phyloP scores from a whole-genome alignment of 2,329 filamentous ascomycete species.

The Ophiostoma ulmi region DNA sequence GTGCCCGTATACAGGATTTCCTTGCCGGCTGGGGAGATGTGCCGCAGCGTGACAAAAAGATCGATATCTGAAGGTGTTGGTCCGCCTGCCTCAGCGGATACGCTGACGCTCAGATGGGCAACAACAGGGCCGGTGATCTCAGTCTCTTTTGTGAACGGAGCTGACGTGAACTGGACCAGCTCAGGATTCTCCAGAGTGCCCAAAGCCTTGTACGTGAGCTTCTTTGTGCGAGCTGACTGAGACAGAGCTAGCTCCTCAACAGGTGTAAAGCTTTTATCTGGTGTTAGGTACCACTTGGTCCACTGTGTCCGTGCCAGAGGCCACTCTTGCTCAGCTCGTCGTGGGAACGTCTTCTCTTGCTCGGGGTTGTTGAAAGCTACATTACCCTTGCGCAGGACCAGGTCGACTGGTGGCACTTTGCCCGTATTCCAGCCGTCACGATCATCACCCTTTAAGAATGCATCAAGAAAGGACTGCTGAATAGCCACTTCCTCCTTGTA shows the following conservation, averaged over 20 bases:
- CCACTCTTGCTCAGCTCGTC: slow-evolving; percentile 59
- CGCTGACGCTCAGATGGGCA: slow-evolving; percentile 52
- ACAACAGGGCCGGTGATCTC: slow-evolving; percentile 66
- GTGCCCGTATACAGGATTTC: slow-evolving; percentile 63
- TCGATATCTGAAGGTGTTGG: slow-evolving; percentile 50
- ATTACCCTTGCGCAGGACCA: slow-evolving; percentile 61
- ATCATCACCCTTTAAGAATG: slow-evolving; percentile 65
- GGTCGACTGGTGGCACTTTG: slow-evolving; percentile 54
- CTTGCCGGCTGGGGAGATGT: slow-evolving; percentile 49
- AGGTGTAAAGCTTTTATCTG: slow-evolving; percentile 38
- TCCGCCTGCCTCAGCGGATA: slow-evolving; percentile 31
- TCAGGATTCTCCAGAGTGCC: slow-evolving; percentile 40
- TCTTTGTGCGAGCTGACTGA: too few species aligned
- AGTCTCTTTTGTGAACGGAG: slow-evolving; percentile 55
- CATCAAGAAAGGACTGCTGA: slow-evolving; percentile 63
- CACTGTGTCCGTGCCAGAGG: slow-evolving; percentile 62
- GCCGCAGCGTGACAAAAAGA: slow-evolving; percentile 57
- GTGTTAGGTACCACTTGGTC: slow-evolving; percentile 55
- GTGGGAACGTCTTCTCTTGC: slow-evolving; percentile 51
- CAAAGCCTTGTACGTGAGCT: slow-evolving; percentile 28
- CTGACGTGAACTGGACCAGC: slow-evolving; percentile 52
- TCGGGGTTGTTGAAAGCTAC: slow-evolving; percentile 61
- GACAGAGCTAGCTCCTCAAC: slow-evolving; percentile 20
- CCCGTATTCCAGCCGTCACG: slow-evolving; percentile 56
- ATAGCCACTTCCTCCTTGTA: slow-evolving; percentile 63